Conservation (phyloP, 139 green algal genomes). For the Marvania coccoides region DNA sequence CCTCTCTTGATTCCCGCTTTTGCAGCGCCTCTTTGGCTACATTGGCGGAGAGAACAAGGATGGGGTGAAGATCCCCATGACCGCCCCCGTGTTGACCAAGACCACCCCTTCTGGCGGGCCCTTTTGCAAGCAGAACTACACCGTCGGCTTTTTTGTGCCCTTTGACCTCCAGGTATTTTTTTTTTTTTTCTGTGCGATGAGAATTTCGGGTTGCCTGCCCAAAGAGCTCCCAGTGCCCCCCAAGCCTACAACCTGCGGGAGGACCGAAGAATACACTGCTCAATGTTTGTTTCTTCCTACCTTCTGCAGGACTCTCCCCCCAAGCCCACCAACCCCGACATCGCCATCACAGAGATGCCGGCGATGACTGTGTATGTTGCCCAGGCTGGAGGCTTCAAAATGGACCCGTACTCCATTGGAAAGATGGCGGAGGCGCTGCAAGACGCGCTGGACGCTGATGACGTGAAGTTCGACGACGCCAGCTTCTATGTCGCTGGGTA, state of each 20-base stretch:
- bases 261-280: no score
- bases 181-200: not conserved
- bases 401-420: constrained; percentile 30
- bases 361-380: constrained; percentile 41
- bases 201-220: not conserved
- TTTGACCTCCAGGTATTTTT: constrained; percentile 48
- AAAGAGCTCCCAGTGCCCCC: not conserved
- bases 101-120: not conserved
- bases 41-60: constrained; percentile 55
- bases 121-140: constrained; percentile 59
- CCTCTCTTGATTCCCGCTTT: not conserved
- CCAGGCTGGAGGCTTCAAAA: constrained; percentile 39
- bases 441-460: constrained; percentile 7
- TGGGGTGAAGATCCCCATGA: constrained; percentile 58
- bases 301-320: constrained; percentile 36
- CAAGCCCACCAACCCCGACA: constrained; percentile 30
- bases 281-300: not conserved
- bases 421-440: constrained; percentile 19
- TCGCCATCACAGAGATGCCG: constrained; percentile 34
- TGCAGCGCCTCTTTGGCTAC: constrained; percentile 49
- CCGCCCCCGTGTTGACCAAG: constrained; percentile 33
- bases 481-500: constrained; percentile 28
- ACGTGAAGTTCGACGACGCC: not conserved
- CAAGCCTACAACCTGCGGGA: not conserved
- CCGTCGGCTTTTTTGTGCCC: constrained; percentile 66